Evolutionary conservation across 805 yeast genomes (phyloP), one percentile per base, ranked within the genome.

Genomic region (Ogataea pignaliae): DNA sequence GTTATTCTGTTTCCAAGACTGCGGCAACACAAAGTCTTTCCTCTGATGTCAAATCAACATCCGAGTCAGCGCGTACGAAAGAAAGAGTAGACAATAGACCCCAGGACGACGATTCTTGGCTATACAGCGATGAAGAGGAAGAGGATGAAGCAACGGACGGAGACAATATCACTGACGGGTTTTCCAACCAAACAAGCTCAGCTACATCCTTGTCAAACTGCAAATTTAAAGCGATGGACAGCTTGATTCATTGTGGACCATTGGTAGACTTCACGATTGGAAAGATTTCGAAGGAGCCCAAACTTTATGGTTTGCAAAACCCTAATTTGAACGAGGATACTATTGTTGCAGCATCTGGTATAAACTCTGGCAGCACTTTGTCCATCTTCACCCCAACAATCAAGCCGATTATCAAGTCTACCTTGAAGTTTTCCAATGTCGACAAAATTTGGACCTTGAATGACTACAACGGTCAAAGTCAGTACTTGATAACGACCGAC

Each of bases 381-480:
- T 78, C 83, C 30, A 71, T 83, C 3, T 72, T 87, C 46, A 75
- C 81, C 21, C 87, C 88, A 6, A 72, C 84, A 3, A 72, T 88
- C 12, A 80, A 81, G 46, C 95, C 96, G 1, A 61, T 59, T 0
- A 76, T 88, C 9, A 75, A 78, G 41, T 78, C 87, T 2, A 81
- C 89, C 3, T 70, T 87, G 42, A 81, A 78, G 47, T 85, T 85
- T 55, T 83, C 83, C 16, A 84, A 80, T 57, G 82, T 85, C 30
- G 78, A 82, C 51, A 78, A 82, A 53, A 73, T 86, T 55, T 89
- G 95, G 95, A 84, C 85, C 35, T 62, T 87, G 28, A 64, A 69
- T 46, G 59, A 60, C 35, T 48, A 40, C 9, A 54, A 54, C 28
- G 67, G 61, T 2, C 64, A 66, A 39, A 69, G 70, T 29, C 79